Evolutionary conservation across 2,329 filamentous ascomycete species (phyloP).

Genomic region (Westerdykella ornata): DNA sequence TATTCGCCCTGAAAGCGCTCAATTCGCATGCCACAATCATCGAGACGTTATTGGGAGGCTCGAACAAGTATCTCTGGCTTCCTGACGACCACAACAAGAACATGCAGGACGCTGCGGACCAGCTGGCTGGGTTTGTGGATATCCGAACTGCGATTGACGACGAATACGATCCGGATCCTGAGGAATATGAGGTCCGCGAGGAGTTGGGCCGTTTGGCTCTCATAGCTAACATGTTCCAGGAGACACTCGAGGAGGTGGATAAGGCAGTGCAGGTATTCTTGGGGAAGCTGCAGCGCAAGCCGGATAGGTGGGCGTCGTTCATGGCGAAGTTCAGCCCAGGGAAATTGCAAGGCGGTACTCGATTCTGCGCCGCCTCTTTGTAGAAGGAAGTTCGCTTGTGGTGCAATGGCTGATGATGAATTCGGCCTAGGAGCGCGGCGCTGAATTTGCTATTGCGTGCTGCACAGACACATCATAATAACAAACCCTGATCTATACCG

Average conservation of each 20-base stretch:
- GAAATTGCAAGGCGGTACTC: too few relatives aligned
- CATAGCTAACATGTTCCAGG: constrained; percentile 2
- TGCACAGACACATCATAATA: too few relatives aligned
- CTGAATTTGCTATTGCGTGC: too few relatives aligned
- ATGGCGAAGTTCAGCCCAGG: too few relatives aligned
- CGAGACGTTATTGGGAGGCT: background rate
- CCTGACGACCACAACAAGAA: background rate
- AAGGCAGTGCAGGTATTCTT: constrained; percentile 4
- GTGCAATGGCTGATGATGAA: too few relatives aligned
- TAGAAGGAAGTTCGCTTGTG: too few relatives aligned
- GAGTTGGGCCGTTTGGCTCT: constrained; percentile 2
- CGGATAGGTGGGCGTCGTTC: constrained; percentile 1
- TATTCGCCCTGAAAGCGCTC: constrained; percentile 6
- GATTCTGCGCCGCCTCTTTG: too few relatives aligned
- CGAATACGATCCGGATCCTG: background rate
- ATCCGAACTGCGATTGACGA: constrained; percentile 1
- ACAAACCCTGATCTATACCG: too few relatives aligned
- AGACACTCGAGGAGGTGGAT: background rate
- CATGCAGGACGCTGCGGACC: background rate
- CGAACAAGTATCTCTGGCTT: constrained; percentile 1
- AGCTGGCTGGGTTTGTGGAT: background rate
- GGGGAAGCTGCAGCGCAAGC: constrained; percentile 1
- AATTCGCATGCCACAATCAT: background rate
- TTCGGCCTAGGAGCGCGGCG: too few relatives aligned
- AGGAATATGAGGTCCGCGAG: background rate